Evolutionary conservation across 805 yeast genomes (phyloP).

Genomic region (Brettanomyces bruxellensis): DNA sequence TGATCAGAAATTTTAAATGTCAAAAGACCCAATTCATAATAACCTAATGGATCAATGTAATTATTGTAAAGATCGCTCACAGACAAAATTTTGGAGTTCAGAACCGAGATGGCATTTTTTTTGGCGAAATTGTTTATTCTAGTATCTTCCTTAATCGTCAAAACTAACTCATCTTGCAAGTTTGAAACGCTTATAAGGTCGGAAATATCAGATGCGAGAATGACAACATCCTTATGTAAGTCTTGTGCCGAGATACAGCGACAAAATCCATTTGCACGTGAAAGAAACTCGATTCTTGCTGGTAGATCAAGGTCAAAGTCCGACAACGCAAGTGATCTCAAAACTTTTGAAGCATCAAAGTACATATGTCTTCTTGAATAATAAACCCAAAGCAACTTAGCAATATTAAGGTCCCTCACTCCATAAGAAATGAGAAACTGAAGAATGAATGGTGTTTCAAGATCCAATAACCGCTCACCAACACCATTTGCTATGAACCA

Average conservation of each 20-base stretch:
- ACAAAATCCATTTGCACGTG: slow-evolving; percentile 90
- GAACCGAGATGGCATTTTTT: slow-evolving; percentile 37
- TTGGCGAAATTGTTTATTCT: slow-evolving; percentile 42
- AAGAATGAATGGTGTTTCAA: slow-evolving; percentile 74
- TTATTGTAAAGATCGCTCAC: slow-evolving; percentile 78
- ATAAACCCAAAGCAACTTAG: slow-evolving; percentile 81
- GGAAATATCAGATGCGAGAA: slow-evolving; percentile 57
- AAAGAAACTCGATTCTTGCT: slow-evolving; percentile 77
- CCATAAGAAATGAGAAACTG: slow-evolving; percentile 68
- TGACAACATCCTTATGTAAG: slow-evolving; percentile 67
- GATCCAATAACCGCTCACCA: slow-evolving; percentile 65
- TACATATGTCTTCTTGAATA: slow-evolving; percentile 75
- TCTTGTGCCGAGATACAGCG: slow-evolving; percentile 74
- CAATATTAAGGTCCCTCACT: slow-evolving; percentile 55
- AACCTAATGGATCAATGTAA: slow-evolving; percentile 81
- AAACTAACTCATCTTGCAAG: slow-evolving; percentile 62
- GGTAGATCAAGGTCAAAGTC: slow-evolving; percentile 59
- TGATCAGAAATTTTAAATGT: slow-evolving; percentile 81
- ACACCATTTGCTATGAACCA: slow-evolving; percentile 81
- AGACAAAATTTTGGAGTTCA: slow-evolving; percentile 58
- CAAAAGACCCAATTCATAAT: slow-evolving; percentile 69
- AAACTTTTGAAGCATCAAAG: slow-evolving; percentile 75
- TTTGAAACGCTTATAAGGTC: slow-evolving; percentile 82
- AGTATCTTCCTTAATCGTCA: slow-evolving; percentile 40
- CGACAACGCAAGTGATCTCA: slow-evolving; percentile 65